These are phyloP conservation scores for Calycina marina DNA, from an alignment of 2,329 filamentous ascomycete species.

Conservation along the genomic window DNA sequence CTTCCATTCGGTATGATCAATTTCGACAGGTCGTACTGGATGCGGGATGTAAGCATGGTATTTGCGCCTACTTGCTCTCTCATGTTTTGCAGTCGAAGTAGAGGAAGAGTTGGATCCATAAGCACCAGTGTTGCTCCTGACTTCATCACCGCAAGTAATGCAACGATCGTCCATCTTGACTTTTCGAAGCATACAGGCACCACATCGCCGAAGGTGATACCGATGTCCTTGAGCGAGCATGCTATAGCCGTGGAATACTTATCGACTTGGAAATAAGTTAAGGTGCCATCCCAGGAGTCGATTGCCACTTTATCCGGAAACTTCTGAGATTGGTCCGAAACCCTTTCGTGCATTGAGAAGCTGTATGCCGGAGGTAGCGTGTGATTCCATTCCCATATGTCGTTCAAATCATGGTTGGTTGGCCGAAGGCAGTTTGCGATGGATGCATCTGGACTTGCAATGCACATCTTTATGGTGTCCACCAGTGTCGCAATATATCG, in stretches of 20 bases:
- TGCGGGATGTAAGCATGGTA: background rate
- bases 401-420: constrained; percentile 26
- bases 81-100: background rate
- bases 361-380: constrained; percentile 27
- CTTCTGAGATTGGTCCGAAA: constrained; percentile 25
- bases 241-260: constrained; percentile 12
- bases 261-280: constrained; percentile 16
- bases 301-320: constrained; percentile 24
- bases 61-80: background rate
- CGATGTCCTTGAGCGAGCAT: constrained; percentile 7
- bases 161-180: background rate
- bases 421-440: constrained; percentile 24
- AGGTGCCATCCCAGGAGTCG: constrained; percentile 19
- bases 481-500: constrained; percentile 28
- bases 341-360: constrained; percentile 32
- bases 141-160: background rate
- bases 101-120: background rate
- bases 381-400: constrained; percentile 34
- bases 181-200: constrained; percentile 12
- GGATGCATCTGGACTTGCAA: constrained; percentile 18
- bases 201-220: constrained; percentile 10
- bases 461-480: constrained; percentile 25
- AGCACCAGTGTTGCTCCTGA: background rate
- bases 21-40: background rate
- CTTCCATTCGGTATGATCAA: background rate